These are phyloP conservation scores for Lichtheimia corymbifera DNA, from an alignment of 371 early-diverging fungal genomes.

Conservation along the genomic window DNA sequence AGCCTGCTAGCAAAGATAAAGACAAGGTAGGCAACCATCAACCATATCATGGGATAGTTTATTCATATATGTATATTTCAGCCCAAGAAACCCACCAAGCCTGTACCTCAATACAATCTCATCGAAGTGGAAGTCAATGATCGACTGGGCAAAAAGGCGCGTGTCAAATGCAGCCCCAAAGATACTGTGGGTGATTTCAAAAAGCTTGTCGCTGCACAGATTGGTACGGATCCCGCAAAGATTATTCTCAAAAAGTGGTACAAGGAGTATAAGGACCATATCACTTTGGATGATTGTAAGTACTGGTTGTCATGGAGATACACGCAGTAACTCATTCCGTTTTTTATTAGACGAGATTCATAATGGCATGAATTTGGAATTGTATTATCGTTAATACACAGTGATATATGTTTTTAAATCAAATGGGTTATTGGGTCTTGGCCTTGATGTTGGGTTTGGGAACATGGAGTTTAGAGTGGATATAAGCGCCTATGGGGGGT, in stretches of 20 bases:
- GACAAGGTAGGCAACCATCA: constrained; percentile 3
- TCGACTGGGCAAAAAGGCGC: constrained; percentile 91
- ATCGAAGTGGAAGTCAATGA: constrained; percentile 83
- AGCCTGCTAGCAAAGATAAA: constrained; percentile 2
- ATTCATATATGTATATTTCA: not conserved
- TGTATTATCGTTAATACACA: constrained; percentile 63
- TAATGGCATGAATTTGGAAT: constrained; percentile 90
- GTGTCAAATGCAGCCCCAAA: constrained; percentile 83
- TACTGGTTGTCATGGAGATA: not conserved
- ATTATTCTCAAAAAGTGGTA: constrained; percentile 95
- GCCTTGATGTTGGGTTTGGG: not conserved
- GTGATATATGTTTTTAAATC: not conserved
- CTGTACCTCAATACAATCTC: constrained; percentile 37
- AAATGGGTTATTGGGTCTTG: not conserved
- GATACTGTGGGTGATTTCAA: constrained; percentile 93
- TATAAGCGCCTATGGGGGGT: not conserved
- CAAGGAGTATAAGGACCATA: constrained; percentile 89
- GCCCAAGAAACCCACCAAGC: constrained; percentile 21
- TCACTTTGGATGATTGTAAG: constrained; percentile 88
- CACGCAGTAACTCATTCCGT: constrained; percentile 1
- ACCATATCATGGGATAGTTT: not conserved
- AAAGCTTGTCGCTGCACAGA: constrained; percentile 89
- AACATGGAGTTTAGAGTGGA: constrained; percentile 4
- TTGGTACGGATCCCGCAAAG: constrained; percentile 89
- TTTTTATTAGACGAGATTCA: constrained; percentile 76